Percentiles rank a stretch among this genome's conserved stretches.
Conservation (phyloP, 495 filamentous ascomycete species). For the Jackrogersella multiformis region DNA sequence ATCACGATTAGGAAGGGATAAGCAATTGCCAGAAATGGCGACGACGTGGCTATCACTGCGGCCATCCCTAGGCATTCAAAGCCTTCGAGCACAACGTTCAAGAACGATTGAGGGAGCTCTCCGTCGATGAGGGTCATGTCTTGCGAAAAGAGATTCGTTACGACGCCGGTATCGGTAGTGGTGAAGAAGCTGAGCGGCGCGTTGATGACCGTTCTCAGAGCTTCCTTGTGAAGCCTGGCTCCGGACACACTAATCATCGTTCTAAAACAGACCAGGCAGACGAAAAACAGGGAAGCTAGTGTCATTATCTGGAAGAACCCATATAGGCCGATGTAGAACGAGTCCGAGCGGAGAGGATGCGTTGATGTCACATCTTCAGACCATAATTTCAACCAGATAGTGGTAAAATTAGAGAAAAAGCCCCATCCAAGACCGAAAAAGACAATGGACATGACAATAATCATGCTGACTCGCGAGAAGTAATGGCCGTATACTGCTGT, state of each 20-base stretch:
- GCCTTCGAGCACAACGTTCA: constrained; percentile 44
- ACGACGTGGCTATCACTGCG: constrained; percentile 34
- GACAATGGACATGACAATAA: constrained; percentile 20
- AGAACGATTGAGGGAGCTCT: constrained; percentile 39
- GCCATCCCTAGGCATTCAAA: constrained; percentile 40
- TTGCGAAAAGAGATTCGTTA: constrained; percentile 56
- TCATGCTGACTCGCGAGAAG: constrained; percentile 45
- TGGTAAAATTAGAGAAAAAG: constrained; percentile 50
- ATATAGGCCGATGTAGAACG: constrained; percentile 51
- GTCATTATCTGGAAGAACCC: constrained; percentile 44
- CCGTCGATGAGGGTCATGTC: constrained; percentile 58
- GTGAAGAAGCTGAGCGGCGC: constrained; percentile 51
- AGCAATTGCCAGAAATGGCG: constrained; percentile 45
- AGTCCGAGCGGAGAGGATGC: constrained; percentile 37
- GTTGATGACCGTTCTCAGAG: constrained; percentile 40
- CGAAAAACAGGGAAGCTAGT: constrained; percentile 22
- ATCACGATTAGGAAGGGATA: constrained; percentile 42
- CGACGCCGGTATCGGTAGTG: constrained; percentile 52
- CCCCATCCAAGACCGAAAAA: constrained; percentile 45
- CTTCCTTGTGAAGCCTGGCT: constrained; percentile 42
- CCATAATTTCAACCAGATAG: constrained; percentile 55
- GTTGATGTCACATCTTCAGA: constrained; percentile 42
- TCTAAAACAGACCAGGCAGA: constrained; percentile 15
- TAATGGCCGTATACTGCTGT: constrained; percentile 50
- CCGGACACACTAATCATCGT: constrained; percentile 29